Evolutionary conservation across 208 protist genomes (phyloP).

Genomic region (Leishmania guyanensis): DNA sequence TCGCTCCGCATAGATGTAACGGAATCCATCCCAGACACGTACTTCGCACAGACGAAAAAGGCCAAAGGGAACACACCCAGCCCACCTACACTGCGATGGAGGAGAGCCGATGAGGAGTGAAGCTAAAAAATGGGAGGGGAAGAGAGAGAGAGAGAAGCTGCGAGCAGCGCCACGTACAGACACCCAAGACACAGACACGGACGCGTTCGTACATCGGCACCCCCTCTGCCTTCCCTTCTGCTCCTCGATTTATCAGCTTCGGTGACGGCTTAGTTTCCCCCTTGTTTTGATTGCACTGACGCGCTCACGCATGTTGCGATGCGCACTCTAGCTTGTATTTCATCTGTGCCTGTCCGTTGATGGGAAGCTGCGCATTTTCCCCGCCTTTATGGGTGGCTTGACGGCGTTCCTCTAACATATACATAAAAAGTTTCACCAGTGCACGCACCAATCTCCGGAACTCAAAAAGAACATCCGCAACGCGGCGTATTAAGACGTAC

Average conservation of each 20-base stretch:
- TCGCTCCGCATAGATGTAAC: neutral
- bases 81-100: neutral
- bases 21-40: neutral
- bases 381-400: neutral
- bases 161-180: neutral
- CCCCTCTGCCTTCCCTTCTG: neutral
- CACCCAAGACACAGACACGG: conserved; percentile 1
- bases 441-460: neutral
- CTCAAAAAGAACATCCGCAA: neutral
- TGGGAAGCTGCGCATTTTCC: neutral
- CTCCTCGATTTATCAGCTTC: neutral
- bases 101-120: neutral
- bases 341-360: neutral
- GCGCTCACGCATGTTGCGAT: neutral
- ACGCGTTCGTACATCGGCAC: neutral
- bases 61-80: neutral
- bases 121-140: neutral
- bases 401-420: neutral
- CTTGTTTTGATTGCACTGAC: neutral
- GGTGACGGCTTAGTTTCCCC: neutral
- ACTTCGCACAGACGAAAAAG: neutral
- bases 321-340: neutral
- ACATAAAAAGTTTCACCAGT: neutral
- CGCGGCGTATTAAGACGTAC: neutral
- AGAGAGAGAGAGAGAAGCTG: neutral